Evolutionary conservation across 2,329 filamentous ascomycete genomes (phyloP).

Genomic region (Dendryphion nanum): DNA sequence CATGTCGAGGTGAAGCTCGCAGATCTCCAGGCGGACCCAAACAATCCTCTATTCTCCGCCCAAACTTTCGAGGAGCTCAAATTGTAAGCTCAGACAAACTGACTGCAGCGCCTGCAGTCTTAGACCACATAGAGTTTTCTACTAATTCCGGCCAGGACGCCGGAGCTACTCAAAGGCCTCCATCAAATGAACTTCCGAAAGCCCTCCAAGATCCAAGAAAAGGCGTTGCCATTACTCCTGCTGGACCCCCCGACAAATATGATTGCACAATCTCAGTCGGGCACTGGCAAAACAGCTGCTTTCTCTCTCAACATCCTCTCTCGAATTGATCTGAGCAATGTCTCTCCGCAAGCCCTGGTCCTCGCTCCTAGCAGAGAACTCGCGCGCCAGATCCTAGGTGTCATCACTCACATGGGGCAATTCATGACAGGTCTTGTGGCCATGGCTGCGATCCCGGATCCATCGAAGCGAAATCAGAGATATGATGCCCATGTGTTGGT

Average conservation of each 20-base stretch:
- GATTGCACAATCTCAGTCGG: slow-evolving; percentile 98
- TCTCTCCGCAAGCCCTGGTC: slow-evolving; percentile 79
- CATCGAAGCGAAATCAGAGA: slow-evolving; percentile 64
- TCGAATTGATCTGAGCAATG: slow-evolving; percentile 71
- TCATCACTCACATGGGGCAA: slow-evolving; percentile 78
- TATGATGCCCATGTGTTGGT: slow-evolving; percentile 80
- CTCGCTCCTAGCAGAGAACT: slow-evolving; percentile 92
- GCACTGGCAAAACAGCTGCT: slow-evolving; percentile 95
- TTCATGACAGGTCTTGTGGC: slow-evolving; percentile 76
- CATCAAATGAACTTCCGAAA: slow-evolving; percentile 88
- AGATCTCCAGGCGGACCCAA: slow-evolving; percentile 81
- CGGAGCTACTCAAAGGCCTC: slow-evolving; percentile 59
- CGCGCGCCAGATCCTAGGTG: slow-evolving; percentile 87
- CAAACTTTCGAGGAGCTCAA: slow-evolving; percentile 82
- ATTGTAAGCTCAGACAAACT: too few relatives aligned
- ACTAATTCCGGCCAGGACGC: slow-evolving; percentile 17
- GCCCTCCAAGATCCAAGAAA: slow-evolving; percentile 97
- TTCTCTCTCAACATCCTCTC: slow-evolving; percentile 91
- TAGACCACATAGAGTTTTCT: too few relatives aligned
- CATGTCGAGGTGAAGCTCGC: slow-evolving; percentile 91
- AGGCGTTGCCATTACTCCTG: slow-evolving; percentile 85
- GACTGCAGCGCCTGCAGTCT: too few relatives aligned
- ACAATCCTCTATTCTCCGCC: slow-evolving; percentile 83
- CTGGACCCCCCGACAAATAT: slow-evolving; percentile 85
- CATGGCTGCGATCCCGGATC: slow-evolving; percentile 79